Conservation (phyloP, 345 rosid genomes). For the Rhizophora mangle region DNA sequence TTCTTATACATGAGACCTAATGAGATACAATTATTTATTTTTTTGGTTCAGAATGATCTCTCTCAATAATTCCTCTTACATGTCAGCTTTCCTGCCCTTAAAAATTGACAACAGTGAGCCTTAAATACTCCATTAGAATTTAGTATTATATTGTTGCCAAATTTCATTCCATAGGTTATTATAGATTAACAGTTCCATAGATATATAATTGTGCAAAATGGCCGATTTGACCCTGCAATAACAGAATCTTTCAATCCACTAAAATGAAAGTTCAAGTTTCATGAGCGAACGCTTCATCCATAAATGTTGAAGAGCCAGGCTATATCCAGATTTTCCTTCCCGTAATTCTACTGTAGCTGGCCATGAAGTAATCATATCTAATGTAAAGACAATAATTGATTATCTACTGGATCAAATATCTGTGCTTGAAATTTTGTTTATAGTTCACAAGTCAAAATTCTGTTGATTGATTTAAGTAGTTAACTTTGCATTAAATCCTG, state of each 20-base stretch:
- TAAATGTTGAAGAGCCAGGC: neutral
- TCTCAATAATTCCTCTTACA: neutral
- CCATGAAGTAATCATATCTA: neutral
- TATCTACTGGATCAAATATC: neutral
- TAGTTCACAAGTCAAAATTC: neutral
- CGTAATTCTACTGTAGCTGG: neutral
- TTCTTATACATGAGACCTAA: too few species aligned
- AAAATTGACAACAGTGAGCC: neutral
- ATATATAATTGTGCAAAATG: neutral
- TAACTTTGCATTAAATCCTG: neutral
- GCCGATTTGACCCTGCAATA: neutral
- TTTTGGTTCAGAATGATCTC: neutral
- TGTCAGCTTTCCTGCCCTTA: constrained; percentile 1
- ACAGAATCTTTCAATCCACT: neutral
- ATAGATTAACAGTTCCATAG: neutral
- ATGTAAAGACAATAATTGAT: neutral
- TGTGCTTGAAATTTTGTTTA: neutral
- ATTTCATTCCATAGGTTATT: neutral
- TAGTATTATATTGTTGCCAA: neutral
- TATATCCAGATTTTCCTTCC: neutral
- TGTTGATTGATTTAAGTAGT: neutral
- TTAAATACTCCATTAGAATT: neutral
- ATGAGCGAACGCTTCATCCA: neutral
- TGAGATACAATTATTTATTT: neutral
- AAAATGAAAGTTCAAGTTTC: neutral